A percentile compares a stretch with the other conserved stretches of the same genome.
phyloP scores from a whole-genome alignment of 495 filamentous ascomycete genomes.

The Pseudoneurospora amorphoporcata region DNA sequence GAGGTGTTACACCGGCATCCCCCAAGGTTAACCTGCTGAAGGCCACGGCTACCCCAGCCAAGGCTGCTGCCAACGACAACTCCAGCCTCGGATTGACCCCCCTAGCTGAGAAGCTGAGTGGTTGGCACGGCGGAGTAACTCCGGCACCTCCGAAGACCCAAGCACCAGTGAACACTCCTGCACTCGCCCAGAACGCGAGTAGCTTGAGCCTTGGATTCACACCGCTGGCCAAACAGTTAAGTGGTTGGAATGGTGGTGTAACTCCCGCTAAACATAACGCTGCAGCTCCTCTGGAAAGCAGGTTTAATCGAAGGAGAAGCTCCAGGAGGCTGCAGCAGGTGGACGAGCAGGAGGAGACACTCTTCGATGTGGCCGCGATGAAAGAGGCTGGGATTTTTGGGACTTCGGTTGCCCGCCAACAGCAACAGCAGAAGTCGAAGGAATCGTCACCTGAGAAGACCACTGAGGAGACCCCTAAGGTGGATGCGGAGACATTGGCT shows the following conservation, averaged over 20 bases:
- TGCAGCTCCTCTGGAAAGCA: neutral
- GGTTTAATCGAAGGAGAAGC: neutral
- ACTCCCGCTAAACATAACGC: neutral
- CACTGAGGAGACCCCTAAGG: neutral
- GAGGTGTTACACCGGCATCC: neutral
- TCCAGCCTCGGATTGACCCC: neutral
- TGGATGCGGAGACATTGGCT: neutral
- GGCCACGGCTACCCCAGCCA: neutral
- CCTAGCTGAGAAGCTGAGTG: neutral
- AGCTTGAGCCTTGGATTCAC: conserved; percentile 40
- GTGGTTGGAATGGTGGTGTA: conserved; percentile 43
- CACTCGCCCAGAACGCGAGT: neutral
- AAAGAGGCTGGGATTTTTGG: neutral
- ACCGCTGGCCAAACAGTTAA: conserved; percentile 49
- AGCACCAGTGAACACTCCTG: neutral
- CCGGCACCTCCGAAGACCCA: neutral
- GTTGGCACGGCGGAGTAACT: neutral
- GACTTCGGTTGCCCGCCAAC: neutral
- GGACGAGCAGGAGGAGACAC: neutral
- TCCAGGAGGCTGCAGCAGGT: neutral
- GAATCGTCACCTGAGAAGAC: neutral
- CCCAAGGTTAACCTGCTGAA: neutral
- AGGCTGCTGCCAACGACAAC: neutral
- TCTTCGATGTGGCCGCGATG: neutral
- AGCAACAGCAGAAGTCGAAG: neutral